Conservation (phyloP, 306 rosid genomes). For the Glycine tomentella region DNA sequence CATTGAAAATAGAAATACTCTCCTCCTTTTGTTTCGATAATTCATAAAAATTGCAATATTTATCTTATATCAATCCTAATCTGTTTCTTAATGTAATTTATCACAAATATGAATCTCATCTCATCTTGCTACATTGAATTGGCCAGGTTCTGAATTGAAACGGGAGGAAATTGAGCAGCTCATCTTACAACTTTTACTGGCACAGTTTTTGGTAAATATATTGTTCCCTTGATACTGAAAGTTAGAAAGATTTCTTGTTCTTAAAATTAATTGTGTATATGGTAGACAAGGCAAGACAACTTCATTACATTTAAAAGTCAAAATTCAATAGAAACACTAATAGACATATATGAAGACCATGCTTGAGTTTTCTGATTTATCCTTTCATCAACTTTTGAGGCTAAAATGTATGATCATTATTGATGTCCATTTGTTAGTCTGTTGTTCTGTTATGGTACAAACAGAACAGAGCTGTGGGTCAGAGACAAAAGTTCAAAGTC, state of each 20-base stretch:
- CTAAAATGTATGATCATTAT: constrained; percentile 26
- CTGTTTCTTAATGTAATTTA: constrained; percentile 15
- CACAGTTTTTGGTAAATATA: constrained; percentile 70
- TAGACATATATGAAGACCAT: neutral
- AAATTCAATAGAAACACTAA: constrained; percentile 19
- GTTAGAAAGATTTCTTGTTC: constrained; percentile 14
- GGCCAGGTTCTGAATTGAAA: constrained; percentile 74
- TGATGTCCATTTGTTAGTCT: constrained; percentile 22
- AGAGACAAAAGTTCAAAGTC: constrained; percentile 18
- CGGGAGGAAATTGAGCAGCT: constrained; percentile 89
- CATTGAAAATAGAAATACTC: constrained; percentile 5
- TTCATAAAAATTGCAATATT: constrained; percentile 33
- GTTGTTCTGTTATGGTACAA: constrained; percentile 22
- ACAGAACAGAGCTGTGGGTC: constrained; percentile 11
- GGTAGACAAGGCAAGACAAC: constrained; percentile 22
- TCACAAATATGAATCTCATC: constrained; percentile 29
- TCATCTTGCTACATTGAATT: constrained; percentile 45
- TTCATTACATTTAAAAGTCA: constrained; percentile 18
- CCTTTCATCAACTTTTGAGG: constrained; percentile 15
- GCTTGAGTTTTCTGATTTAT: neutral
- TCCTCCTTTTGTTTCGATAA: neutral
- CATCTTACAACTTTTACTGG: constrained; percentile 78
- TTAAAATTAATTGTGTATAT: neutral
- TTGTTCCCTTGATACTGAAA: constrained; percentile 32
- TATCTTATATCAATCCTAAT: constrained; percentile 18